Conservation (phyloP, 2,329 filamentous ascomycete species). For the Penicillium expansum region DNA sequence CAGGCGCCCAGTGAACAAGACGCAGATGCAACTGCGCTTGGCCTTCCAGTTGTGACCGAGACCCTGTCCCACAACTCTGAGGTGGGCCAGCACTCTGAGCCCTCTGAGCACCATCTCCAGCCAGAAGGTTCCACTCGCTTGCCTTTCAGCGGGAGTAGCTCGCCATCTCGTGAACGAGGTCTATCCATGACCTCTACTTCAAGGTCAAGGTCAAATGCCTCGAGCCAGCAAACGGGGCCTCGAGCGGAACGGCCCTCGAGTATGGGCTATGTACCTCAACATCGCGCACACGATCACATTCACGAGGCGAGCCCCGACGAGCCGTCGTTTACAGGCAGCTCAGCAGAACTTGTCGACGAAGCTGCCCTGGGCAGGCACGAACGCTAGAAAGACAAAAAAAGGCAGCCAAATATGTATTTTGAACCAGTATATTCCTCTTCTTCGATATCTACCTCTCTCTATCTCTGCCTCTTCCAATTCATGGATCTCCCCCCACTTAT, state of each 20-base stretch:
- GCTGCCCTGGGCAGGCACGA: slow-evolving; percentile 20
- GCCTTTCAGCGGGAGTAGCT: slow-evolving; percentile 42
- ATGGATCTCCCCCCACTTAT: not conserved
- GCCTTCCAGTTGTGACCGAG: slow-evolving; percentile 23
- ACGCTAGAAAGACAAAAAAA: slow-evolving; percentile 1
- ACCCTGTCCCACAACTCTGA: slow-evolving; percentile 14
- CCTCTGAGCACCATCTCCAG: slow-evolving; percentile 22
- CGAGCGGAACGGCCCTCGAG: slow-evolving; percentile 45
- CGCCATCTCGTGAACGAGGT: slow-evolving; percentile 36
- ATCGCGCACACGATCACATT: slow-evolving; percentile 50
- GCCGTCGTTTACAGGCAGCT: slow-evolving; percentile 40
- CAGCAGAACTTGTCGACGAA: slow-evolving; percentile 46
- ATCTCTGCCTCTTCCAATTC: not conserved
- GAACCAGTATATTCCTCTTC: slow-evolving; percentile 5
- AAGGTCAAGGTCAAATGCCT: slow-evolving; percentile 32
- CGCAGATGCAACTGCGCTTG: slow-evolving; percentile 9
- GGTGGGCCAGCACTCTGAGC: slow-evolving; percentile 9
- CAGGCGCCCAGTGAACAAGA: slow-evolving; percentile 34
- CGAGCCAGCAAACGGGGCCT: slow-evolving; percentile 33
- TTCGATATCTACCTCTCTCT: slow-evolving; percentile 4
- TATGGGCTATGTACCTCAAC: slow-evolving; percentile 50
- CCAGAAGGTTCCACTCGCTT: slow-evolving; percentile 33
- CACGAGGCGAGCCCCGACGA: slow-evolving; percentile 41
- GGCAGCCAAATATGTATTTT: not conserved
- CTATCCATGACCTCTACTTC: slow-evolving; percentile 40